Conservation (phyloP, 2,329 filamentous ascomycete genomes). For the Botrytis paeoniae region DNA sequence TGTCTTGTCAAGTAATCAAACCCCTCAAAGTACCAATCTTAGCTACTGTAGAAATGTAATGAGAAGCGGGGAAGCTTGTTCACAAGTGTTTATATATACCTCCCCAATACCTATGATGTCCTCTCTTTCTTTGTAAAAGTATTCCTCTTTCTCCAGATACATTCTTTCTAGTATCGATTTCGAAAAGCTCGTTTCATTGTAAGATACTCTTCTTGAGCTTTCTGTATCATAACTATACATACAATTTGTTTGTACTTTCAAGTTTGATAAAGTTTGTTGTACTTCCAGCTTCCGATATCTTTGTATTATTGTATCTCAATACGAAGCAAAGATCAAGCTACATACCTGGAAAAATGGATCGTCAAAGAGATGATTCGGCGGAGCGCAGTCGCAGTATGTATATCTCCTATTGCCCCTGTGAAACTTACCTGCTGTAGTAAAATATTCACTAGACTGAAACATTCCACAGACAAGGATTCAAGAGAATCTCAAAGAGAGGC, state of each 20-base stretch:
- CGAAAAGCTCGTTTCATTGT: too few relatives aligned
- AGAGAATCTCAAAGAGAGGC: background rate
- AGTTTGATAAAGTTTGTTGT: background rate
- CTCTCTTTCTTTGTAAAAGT: too few relatives aligned
- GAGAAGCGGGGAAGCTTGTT: background rate
- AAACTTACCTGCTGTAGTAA: background rate
- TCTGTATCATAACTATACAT: background rate
- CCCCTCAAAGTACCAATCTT: background rate
- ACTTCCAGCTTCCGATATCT: background rate
- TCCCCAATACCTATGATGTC: background rate
- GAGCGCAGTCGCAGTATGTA: background rate
- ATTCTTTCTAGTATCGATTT: background rate
- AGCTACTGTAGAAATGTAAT: background rate
- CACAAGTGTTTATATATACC: background rate
- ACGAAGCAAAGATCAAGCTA: background rate
- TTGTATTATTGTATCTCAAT: background rate
- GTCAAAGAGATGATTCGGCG: too few relatives aligned
- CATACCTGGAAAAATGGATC: background rate
- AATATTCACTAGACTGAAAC: background rate
- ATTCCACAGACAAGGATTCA: background rate
- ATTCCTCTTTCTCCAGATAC: too few relatives aligned
- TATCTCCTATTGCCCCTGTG: fast-evolving
- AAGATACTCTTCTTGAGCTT: background rate
- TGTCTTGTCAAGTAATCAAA: background rate
- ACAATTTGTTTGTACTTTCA: background rate